These are phyloP conservation scores for Poteriospumella lacustris DNA, from an alignment of 108 stramenopile genomes.

Conservation along the genomic window DNA sequence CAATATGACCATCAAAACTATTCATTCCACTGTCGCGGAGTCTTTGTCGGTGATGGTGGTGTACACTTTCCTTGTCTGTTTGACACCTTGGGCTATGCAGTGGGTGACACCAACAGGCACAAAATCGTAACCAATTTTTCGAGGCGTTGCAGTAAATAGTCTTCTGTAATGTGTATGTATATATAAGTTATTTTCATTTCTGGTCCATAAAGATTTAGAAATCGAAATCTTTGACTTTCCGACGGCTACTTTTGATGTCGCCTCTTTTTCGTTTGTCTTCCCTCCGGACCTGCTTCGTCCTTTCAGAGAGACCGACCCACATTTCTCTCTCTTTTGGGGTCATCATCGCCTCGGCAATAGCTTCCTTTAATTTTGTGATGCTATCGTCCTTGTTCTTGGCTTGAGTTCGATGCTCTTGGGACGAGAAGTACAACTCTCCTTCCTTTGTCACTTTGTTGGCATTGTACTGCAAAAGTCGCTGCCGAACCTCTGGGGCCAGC, in stretches of 20 bases:
- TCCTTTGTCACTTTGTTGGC: constrained; percentile 71
- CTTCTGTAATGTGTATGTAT: too few species aligned
- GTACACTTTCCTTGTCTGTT: too few species aligned
- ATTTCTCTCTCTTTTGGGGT: constrained; percentile 6
- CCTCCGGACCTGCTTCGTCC: background rate
- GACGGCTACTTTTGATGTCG: background rate
- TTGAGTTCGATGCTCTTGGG: constrained; percentile 81
- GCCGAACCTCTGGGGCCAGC: constrained; percentile 71
- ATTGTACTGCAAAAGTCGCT: constrained; percentile 65
- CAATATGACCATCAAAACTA: constrained; percentile 72
- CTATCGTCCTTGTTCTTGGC: constrained; percentile 67
- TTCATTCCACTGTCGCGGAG: background rate
- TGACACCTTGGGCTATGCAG: too few species aligned
- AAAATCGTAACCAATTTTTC: too few species aligned
- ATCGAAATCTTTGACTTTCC: background rate
- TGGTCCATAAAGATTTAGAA: too few species aligned
- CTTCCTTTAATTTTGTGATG: constrained; percentile 63
- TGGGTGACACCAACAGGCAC: too few species aligned
- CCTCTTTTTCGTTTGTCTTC: background rate
- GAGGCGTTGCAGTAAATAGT: too few species aligned
- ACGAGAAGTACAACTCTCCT: constrained; percentile 62
- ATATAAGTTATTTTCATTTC: too few species aligned
- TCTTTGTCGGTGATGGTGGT: background rate
- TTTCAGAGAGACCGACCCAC: background rate
- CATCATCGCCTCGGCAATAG: background rate